Evolutionary conservation across 1,284 basidiomycete species (phyloP).

Genomic region (Sporisorium reilianum): DNA sequence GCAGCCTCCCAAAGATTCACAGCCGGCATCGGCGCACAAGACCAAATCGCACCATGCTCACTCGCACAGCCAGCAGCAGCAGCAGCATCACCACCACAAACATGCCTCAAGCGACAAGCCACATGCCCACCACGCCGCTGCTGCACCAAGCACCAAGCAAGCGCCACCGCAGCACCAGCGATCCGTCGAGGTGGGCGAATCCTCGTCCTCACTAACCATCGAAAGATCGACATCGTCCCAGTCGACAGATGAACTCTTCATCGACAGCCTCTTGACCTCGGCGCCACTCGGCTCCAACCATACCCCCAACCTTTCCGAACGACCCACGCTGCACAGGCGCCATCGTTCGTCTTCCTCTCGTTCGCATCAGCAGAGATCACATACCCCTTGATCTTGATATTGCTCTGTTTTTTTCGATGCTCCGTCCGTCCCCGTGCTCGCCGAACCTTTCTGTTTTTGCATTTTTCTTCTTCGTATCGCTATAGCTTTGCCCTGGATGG

Average conservation of each 20-base stretch:
- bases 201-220: not conserved
- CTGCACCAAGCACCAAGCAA: not conserved
- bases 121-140: not conserved
- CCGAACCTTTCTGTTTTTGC: not conserved
- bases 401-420: conserved; percentile 2
- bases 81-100: conserved; percentile 6
- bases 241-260: conserved; percentile 7
- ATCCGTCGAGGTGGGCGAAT: not conserved
- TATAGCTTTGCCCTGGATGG: not conserved
- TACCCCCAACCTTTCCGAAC: conserved; percentile 9
- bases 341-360: conserved; percentile 37
- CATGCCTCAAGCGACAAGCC: not conserved
- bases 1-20: not conserved
- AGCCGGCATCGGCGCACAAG: not conserved
- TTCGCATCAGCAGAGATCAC: conserved; percentile 37
- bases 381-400: conserved; percentile 17
- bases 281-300: conserved; percentile 18
- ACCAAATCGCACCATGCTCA: not conserved
- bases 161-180: conserved; percentile 2
- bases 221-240: conserved; percentile 7
- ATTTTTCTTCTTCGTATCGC: not conserved
- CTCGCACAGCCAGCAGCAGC: not conserved
- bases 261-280: conserved; percentile 6
- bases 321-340: conserved; percentile 17
- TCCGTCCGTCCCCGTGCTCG: not conserved